These are phyloP conservation scores for Microsporum audouinii DNA, from an alignment of 2,329 filamentous ascomycete genomes.

Conservation along the genomic window DNA sequence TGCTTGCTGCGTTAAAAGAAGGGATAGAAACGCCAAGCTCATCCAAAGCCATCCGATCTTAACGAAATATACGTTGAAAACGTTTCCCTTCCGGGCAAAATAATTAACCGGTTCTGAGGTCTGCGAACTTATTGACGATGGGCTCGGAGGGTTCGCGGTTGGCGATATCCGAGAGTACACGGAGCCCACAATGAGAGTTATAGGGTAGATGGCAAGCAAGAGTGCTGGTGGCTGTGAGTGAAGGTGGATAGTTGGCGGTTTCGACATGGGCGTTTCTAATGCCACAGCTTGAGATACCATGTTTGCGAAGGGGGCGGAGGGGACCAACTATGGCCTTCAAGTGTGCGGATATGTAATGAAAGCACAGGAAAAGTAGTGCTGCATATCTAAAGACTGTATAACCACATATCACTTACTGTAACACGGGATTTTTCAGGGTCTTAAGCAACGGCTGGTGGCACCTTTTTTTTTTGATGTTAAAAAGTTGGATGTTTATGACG, in stretches of 20 bases:
- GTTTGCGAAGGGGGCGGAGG: not conserved
- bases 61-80: conserved; percentile 88
- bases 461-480: not conserved
- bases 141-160: conserved; percentile 39
- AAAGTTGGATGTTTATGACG: conserved; percentile 3
- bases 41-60: conserved; percentile 94
- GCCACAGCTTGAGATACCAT: not conserved
- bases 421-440: not conserved
- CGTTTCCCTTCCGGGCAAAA: conserved; percentile 85
- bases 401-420: not conserved
- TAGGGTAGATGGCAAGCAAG: conserved; percentile 61
- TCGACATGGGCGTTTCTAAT: not conserved
- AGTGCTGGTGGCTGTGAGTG: conserved; percentile 44
- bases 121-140: not conserved
- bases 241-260: not conserved
- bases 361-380: not conserved
- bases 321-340: not conserved
- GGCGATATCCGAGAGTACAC: conserved; percentile 71
- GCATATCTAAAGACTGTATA: not conserved
- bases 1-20: conserved; percentile 57
- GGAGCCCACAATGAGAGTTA: conserved; percentile 67
- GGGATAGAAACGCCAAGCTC: conserved; percentile 58
- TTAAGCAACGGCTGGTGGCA: not conserved
- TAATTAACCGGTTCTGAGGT: conserved; percentile 43
- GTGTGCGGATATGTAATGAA: not conserved